Conservation (phyloP, 1,139 yeast species). For the Suhomyces choctaworum region DNA sequence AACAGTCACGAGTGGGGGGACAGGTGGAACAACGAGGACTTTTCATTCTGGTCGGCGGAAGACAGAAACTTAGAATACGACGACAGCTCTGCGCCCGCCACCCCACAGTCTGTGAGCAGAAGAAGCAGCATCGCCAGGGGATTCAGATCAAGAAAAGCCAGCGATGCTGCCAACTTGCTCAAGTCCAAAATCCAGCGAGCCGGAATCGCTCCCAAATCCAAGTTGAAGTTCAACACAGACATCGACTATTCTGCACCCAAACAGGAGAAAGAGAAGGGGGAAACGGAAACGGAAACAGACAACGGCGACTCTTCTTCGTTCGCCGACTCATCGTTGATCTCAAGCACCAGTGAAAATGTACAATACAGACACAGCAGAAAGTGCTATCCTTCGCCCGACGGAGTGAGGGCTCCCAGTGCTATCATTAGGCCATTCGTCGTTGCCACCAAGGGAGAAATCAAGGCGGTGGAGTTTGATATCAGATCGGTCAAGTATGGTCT, state of each 20-base stretch:
- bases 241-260: background rate
- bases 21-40: constrained; percentile 89
- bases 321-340: constrained; percentile 17
- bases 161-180: constrained; percentile 9
- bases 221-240: constrained; percentile 1
- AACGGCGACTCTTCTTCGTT: constrained; percentile 9
- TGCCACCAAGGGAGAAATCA: constrained; percentile 56
- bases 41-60: constrained; percentile 80
- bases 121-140: constrained; percentile 13
- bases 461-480: constrained; percentile 56
- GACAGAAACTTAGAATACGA: constrained; percentile 41
- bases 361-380: constrained; percentile 25
- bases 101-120: constrained; percentile 12
- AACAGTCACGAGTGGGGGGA: constrained; percentile 87
- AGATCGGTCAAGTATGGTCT: constrained; percentile 47
- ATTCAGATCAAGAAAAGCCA: constrained; percentile 9
- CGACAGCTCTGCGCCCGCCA: constrained; percentile 8
- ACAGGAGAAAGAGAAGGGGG: background rate
- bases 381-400: constrained; percentile 52
- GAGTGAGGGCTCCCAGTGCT: constrained; percentile 70
- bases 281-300: constrained; percentile 10
- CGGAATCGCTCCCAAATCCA: constrained; percentile 7
- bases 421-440: constrained; percentile 71
- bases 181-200: constrained; percentile 11
- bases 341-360: constrained; percentile 28